Evolutionary conservation across 805 yeast genomes (phyloP), one percentile per base, ranked within the genome.

Genomic region (Torulaspora gathmanii): DNA sequence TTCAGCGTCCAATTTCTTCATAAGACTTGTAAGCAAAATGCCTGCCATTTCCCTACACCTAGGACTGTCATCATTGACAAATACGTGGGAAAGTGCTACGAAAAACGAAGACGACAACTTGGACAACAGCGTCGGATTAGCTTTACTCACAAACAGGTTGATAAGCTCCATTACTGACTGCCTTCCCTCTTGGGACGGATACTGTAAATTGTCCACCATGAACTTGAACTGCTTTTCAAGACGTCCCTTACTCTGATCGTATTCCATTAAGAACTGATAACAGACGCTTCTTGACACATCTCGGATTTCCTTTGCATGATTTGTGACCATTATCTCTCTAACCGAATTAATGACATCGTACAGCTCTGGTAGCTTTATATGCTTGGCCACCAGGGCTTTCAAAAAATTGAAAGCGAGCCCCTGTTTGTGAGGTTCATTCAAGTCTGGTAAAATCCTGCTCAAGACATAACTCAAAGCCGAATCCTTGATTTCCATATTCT

Each of bases 151-250:
- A 44, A 93, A 73, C 52, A 80, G 69, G 56, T 83, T 84, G 37
- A 91, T 71, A 57, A 91, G 71, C 57, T 93, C 98, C 86, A 93
- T 78, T 2, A 88, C 95, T 0, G 97, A 86, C 53, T 83, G 83
- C 42, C 97, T 74, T 42, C 99, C 99, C 33, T 79, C 74, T 46
- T 85, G 85, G 3, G 95, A 81, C 4, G 95, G 90, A 61, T 93
- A 93, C 19, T 80, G 75, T 51, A 93, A 69, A 62, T 93, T 93
- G 44, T 78, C 79, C 7, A 90, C 85, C 64, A 93, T 71, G 60
- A 83, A 81, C 51, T 82, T 80, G 67, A 91, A 82, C 52, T 87
- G 95, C 55, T 83, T 86, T 51, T 86, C 93, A 38, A 93, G 63
- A 52, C 87, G 77, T 3, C 91, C 89, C 55, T 82, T 75, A 26